Percentiles rank a stretch among this genome's conserved stretches.
Evolutionary conservation across 495 filamentous ascomycete species (phyloP).

Genomic region (Podospora sp.): DNA sequence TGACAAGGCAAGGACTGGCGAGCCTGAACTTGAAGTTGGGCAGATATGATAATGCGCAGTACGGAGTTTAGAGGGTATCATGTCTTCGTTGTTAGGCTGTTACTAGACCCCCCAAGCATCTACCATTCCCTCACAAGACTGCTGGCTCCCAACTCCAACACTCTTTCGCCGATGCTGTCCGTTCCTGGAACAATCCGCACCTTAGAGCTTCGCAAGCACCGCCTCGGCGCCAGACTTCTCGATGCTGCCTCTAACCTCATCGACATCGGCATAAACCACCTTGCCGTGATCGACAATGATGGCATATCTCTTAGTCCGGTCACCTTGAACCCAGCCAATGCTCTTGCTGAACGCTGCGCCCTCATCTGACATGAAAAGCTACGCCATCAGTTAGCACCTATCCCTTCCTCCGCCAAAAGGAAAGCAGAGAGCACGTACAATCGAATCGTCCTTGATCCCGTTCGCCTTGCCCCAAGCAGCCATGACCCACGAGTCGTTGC

Average conservation of each 20-base stretch:
- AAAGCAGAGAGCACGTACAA: conserved; percentile 57
- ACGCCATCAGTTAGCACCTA: conserved; percentile 11
- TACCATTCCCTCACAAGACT: conserved; percentile 13
- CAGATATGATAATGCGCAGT: conserved; percentile 4
- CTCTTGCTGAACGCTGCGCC: conserved; percentile 76
- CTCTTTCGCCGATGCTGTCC: not conserved
- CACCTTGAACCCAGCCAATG: conserved; percentile 78
- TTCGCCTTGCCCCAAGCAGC: conserved; percentile 96
- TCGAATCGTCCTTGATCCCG: conserved; percentile 73
- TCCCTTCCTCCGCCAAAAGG: not conserved
- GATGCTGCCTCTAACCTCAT: conserved; percentile 68
- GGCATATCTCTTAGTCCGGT: conserved; percentile 79
- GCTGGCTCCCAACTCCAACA: not conserved
- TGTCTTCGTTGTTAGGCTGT: not conserved
- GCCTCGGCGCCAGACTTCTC: conserved; percentile 74
- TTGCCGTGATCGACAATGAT: conserved; percentile 89
- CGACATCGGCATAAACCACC: conserved; percentile 82
- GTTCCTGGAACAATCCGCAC: too few relatives aligned
- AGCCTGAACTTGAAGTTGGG: not conserved
- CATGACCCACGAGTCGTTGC: conserved; percentile 93
- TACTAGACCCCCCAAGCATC: conserved; percentile 18
- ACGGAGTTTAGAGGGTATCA: not conserved
- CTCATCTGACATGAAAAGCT: conserved; percentile 87
- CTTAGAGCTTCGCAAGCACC: conserved; percentile 68
- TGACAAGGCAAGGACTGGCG: conserved; percentile 3